Evolutionary conservation across 257 asterid genomes (phyloP).

Genomic region (Petunia axillaris): DNA sequence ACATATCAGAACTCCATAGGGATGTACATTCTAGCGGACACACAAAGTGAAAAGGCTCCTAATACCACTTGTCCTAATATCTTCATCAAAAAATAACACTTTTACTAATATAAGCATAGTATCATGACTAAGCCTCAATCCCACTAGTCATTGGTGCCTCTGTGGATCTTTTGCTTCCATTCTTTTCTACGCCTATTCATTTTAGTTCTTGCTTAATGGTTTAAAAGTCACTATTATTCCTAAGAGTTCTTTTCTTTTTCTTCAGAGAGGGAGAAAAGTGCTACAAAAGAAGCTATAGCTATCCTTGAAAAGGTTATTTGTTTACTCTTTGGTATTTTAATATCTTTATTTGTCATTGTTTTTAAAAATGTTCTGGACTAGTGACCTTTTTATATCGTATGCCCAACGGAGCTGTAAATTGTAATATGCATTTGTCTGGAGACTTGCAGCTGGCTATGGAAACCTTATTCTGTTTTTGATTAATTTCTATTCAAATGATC

Average conservation of each 20-base stretch:
- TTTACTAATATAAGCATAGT: neutral
- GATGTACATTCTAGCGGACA: no score
- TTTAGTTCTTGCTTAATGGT: neutral
- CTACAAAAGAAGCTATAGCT: slow-evolving; percentile 54
- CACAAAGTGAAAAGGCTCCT: no score
- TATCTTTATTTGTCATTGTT: neutral
- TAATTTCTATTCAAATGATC: neutral
- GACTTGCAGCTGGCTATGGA: neutral
- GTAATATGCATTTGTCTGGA: slow-evolving; percentile 1
- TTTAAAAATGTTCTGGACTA: neutral
- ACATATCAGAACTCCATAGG: no score
- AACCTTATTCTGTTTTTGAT: neutral
- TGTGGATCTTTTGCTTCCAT: no score
- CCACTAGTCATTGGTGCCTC: neutral
- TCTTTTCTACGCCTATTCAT: no score
- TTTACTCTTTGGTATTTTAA: slow-evolving; percentile 15
- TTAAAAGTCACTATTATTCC: neutral
- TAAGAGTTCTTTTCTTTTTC: neutral
- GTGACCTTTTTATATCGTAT: neutral
- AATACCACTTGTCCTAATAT: no score
- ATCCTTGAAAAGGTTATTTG: slow-evolving; percentile 46
- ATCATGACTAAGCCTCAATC: neutral
- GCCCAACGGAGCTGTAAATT: neutral
- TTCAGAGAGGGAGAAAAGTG: slow-evolving; percentile 59
- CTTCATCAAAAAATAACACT: no score